Evolutionary conservation across 495 filamentous ascomycete genomes (phyloP), one percentile per base, ranked within the genome.

Genomic region (Penicillium desertorum): DNA sequence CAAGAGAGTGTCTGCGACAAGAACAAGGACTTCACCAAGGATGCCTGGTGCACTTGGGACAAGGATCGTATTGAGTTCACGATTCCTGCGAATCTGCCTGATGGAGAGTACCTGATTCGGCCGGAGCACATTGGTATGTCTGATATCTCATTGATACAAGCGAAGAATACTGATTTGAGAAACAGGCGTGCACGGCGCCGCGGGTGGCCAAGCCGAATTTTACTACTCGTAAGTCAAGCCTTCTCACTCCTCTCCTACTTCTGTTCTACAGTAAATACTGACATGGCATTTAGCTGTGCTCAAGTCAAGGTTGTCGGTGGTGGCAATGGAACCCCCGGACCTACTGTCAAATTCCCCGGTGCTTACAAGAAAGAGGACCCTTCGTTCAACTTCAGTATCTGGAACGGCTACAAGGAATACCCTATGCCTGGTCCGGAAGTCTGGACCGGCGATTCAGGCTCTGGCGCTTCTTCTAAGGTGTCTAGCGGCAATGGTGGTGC

Each of bases 51-150:
- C 20, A 51, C 52, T 14, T 55, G 12, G 3, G 52, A 42, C 20
- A 54, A 49, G 27, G 43, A 56, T 25, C 44, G 45, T 10, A 32
- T 56, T 41, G 53, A 54, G 45, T 77, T 72, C 67, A 82, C 69
- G 37, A 79, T 86, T 58, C 83, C 83, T 17, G 71, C 74, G 59
- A 76, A 68, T 45, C 66, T 83, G 58, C 70, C 77, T 0, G 70
- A 65, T 53, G 84, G 84, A 37, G 78, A 85, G 54, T 87, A 87
- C 57, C 79, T 87, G 47, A 69, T 86, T 54, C 77, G 84, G 3
- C 78, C 81, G 51, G 82, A 86, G 66, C 76, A 77, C 27, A 80
- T 86, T 17, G 81, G 34, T 36, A 36, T 36, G 34, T 36, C 14
- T 36, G 12, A 6, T 36, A 36, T 16, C 16, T 36, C 14, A 5